Evolutionary conservation across 176 grass and related monocot genomes (phyloP), one percentile per base, ranked within the genome.

Genomic region (Musa itinerans): DNA sequence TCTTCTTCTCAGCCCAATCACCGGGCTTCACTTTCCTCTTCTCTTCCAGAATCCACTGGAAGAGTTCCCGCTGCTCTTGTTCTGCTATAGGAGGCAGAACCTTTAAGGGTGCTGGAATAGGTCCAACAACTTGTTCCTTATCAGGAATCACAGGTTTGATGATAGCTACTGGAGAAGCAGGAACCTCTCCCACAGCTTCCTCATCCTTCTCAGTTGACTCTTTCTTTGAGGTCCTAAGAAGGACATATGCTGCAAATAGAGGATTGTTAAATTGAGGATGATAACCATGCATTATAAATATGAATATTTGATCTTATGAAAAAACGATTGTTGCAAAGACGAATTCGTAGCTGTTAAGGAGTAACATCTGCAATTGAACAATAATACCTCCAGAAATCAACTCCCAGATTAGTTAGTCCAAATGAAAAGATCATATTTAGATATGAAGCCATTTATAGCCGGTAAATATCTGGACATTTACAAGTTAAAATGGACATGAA

Each of bases 11-110:
- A 34, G 71, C 64, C 1, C 78, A 49, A 23, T 87, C 74, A 1
- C 25, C 72, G 24, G 86, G 86, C 79, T 87, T 93, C 68, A 87
- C 73, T 78, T 93, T 98, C 67, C 90, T 79, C 77, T 87, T 91
- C 83, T 91, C 94, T 77, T 98, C 84, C 58, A 98, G 78, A 78
- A 98, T 98, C 94, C 94, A 98, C 65, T 89, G 89, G 75, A 81
- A 93, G 55, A 98, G 58, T 66, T 93, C 71, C 15, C 81, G 82
- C 74, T 93, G 86, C 25, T 98, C 84, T 26, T 98, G 86, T 72
- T 86, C 78, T 1, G 90, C 79, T 57, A 93, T 75, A 75, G 90
- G 82, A 78, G 88, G 80, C 27, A 85, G 82, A 29, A 89, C 74
- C 73, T 69, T 82, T 75, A 72, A 74, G 34, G 83, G 83, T 5